These are phyloP conservation scores for Phytomonas sp. DNA, from an alignment of 208 protist species.

Conservation along the genomic window DNA sequence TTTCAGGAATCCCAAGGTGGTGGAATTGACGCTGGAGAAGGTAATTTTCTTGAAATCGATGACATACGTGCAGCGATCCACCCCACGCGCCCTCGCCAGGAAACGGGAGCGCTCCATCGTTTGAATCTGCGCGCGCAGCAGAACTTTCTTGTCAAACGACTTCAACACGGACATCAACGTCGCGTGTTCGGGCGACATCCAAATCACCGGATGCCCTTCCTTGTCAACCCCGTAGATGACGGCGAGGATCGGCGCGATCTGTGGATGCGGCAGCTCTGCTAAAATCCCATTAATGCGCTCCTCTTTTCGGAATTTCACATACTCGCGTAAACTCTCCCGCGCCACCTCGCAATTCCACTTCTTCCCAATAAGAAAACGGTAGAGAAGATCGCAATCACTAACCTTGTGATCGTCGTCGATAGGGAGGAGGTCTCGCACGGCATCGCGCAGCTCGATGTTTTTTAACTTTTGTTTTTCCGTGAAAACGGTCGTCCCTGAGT, in stretches of 20 bases:
- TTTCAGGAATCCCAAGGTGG: slow-evolving; percentile 39
- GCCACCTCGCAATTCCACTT: slow-evolving; percentile 40
- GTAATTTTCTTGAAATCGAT: slow-evolving; percentile 59
- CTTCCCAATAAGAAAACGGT: slow-evolving; percentile 69
- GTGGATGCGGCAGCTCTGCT: slow-evolving; percentile 25
- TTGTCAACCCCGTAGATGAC: slow-evolving; percentile 52
- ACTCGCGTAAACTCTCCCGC: slow-evolving; percentile 30
- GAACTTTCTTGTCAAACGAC: slow-evolving; percentile 18
- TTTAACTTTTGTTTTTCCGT: slow-evolving; percentile 41
- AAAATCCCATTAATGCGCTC: slow-evolving; percentile 46
- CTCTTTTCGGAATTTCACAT: slow-evolving; percentile 35
- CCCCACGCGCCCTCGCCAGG: slow-evolving; percentile 19
- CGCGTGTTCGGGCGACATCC: slow-evolving; percentile 46
- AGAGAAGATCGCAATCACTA: slow-evolving; percentile 76
- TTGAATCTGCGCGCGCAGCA: slow-evolving; percentile 50
- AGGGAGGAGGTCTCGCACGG: slow-evolving; percentile 43
- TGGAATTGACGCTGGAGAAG: slow-evolving; percentile 50
- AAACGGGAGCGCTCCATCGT: slow-evolving; percentile 60
- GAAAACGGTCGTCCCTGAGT: slow-evolving; percentile 35
- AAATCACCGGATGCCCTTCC: slow-evolving; percentile 59
- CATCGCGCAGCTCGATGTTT: slow-evolving; percentile 37
- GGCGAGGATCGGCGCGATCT: slow-evolving; percentile 26
- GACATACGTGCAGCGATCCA: slow-evolving; percentile 65
- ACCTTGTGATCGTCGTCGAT: slow-evolving; percentile 57
- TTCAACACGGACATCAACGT: slow-evolving; percentile 41